A percentile compares a stretch with the other conserved stretches of the same genome.
Evolutionary conservation across 2,329 filamentous ascomycete species (phyloP).

Genomic region (Aspergillus fumigatus): DNA sequence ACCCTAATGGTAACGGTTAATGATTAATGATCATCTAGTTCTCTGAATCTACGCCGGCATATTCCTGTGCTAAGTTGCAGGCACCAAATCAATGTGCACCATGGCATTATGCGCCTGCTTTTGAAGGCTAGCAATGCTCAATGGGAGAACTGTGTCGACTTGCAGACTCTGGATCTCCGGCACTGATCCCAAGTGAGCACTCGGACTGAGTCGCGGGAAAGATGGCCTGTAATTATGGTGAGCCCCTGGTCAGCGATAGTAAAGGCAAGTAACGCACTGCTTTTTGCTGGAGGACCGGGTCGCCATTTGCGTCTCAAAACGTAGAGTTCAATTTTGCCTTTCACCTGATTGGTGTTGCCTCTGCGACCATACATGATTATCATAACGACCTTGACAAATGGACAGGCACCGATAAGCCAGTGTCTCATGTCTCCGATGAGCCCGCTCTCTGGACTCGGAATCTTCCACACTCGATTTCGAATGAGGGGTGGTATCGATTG

Average conservation of each 20-base stretch:
- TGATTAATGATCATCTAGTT: no score
- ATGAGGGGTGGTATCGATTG: not conserved
- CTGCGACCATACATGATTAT: not conserved
- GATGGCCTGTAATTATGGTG: not conserved
- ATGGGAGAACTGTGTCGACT: not conserved
- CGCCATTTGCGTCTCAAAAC: not conserved
- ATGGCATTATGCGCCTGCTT: not conserved
- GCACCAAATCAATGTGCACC: not conserved
- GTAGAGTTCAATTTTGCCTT: not conserved
- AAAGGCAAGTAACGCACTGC: not conserved
- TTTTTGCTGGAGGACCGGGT: not conserved
- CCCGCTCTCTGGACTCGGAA: not conserved
- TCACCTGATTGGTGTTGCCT: not conserved
- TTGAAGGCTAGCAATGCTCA: not conserved
- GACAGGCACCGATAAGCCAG: not conserved
- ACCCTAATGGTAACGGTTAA: no score
- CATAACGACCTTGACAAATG: not conserved
- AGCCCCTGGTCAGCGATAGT: not conserved
- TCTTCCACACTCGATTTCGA: not conserved
- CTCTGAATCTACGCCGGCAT: not conserved
- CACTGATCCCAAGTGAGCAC: not conserved
- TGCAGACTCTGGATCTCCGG: not conserved
- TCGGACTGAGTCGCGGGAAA: not conserved
- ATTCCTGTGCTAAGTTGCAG: not conserved
- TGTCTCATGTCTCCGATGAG: not conserved